Evolutionary conservation across 1,284 basidiomycete genomes (phyloP), one percentile per base, ranked within the genome.

Genomic region (Paramarasmius palmivorus): DNA sequence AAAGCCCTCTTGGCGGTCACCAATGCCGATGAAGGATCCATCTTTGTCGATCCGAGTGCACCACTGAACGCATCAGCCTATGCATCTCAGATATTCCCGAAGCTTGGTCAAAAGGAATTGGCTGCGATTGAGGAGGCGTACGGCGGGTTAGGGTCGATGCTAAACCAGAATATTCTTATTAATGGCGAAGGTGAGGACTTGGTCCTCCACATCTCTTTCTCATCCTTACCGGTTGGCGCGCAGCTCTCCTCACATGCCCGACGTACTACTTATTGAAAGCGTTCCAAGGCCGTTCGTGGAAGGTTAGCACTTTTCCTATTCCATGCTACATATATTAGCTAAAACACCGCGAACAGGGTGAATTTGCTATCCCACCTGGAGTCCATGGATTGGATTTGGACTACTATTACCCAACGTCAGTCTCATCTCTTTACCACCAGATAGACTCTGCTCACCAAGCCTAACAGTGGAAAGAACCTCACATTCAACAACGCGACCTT

Each of bases 121-220:
- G 44, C 52, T 14, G 23, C 26, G 15, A 46, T 47, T 12, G 58
- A 41, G 1, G 25, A 32, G 23, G 29, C 53, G 35, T 61, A 61
- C 39, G 45, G 37, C 10, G 10, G 25, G 5, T 12, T 53, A 22
- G 47, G 52, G 1, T 26, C 55, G 6, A 15, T 39, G 14, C 25
- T 51, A 26, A 36, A 45, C 17, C 57, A 56, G 26, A 38, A 41
- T n/a, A 56, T 47, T 22, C 34, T 47, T 7, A 63, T 68, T 7
- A 68, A 71, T 61, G 61, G 65, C 14, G 71, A 73, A 59, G 56
- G 72, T 70, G 42, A 22, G 64, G 41, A n/a, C n/a, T 25, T 3
- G n/a, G n/a, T n/a, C n/a, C 10, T 19, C 2, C 14, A 17, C 26
- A 32, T 38, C 15, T 4, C 34, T 8, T 26, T 51, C n/a, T n/a